Evolutionary conservation across 768 basidiomycete genomes (phyloP).

Genomic region (Calocybe gangraenosa): DNA sequence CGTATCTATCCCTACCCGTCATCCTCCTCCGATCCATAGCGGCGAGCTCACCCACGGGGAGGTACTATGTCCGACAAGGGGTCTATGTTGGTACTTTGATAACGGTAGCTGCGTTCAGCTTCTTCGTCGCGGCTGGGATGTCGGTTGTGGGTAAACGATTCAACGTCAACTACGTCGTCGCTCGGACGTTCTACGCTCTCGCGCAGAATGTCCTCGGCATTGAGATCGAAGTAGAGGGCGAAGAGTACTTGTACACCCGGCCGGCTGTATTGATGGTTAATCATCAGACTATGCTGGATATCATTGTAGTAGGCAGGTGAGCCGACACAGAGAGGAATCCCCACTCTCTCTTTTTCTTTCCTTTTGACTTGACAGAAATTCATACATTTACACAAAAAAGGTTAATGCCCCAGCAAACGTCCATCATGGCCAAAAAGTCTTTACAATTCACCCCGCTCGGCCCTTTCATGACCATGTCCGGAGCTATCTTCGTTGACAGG

Average conservation of each 20-base stretch:
- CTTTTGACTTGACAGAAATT: neutral
- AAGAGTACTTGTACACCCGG: conserved; percentile 67
- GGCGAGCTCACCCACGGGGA: conserved; percentile 47
- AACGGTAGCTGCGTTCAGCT: conserved; percentile 68
- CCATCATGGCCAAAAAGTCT: conserved; percentile 93
- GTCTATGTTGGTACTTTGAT: conserved; percentile 71
- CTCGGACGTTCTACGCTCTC: conserved; percentile 74
- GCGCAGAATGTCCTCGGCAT: conserved; percentile 64
- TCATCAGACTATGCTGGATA: conserved; percentile 92
- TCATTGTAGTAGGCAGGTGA: conserved; percentile 77
- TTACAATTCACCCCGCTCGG: conserved; percentile 86
- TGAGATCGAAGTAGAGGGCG: conserved; percentile 76
- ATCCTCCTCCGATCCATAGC: conserved; percentile 61
- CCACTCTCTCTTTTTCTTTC: conserved; percentile 13
- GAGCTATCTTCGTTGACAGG: conserved; percentile 89
- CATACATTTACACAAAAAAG: too few relatives aligned
- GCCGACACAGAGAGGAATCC: conserved; percentile 20
- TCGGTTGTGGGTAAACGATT: conserved; percentile 62
- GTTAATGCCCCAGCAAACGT: conserved; percentile 75
- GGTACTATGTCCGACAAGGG: conserved; percentile 72
- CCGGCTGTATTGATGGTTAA: conserved; percentile 82
- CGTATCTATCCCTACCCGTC: conserved; percentile 72
- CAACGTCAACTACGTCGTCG: conserved; percentile 82
- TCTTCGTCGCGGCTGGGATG: conserved; percentile 63
- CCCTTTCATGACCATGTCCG: conserved; percentile 85